Evolutionary conservation across 805 yeast species (phyloP).

Genomic region (Ogataea pignaliae): DNA sequence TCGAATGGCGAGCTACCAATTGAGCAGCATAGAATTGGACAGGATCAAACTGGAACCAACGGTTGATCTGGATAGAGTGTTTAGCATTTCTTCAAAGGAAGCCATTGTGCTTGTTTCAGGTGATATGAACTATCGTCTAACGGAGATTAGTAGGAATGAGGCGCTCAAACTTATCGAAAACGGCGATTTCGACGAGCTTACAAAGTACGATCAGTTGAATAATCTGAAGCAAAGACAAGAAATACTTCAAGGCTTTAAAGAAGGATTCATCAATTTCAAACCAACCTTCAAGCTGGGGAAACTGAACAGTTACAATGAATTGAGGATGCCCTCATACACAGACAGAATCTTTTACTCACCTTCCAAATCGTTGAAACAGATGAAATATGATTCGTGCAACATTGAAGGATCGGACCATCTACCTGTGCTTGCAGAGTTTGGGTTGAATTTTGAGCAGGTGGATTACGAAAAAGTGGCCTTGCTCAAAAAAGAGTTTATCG

Average conservation of each 20-base stretch:
- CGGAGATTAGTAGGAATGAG: conserved; percentile 17
- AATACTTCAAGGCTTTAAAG: conserved; percentile 42
- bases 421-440: conserved; percentile 43
- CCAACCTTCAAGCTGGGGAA: conserved; percentile 49
- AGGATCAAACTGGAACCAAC: conserved; percentile 3
- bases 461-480: conserved; percentile 33
- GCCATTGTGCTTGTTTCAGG: conserved; percentile 41
- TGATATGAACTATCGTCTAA: conserved; percentile 49
- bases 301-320: conserved; percentile 25
- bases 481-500: conserved; percentile 34
- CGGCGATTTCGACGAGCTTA: conserved; percentile 31
- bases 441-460: conserved; percentile 29
- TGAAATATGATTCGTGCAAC: conserved; percentile 18
- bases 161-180: conserved; percentile 15
- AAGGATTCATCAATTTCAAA: conserved; percentile 41
- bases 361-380: conserved; percentile 11
- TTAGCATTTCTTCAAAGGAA: conserved; percentile 9
- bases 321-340: conserved; percentile 53
- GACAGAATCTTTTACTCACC: conserved; percentile 47
- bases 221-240: conserved; percentile 30
- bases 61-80: conserved; percentile 9
- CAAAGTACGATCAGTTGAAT: conserved; percentile 41
- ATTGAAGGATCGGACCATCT: conserved; percentile 46
- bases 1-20: conserved; percentile 5
- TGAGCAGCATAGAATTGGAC: conserved; percentile 14